Percentiles rank a stretch among this genome's conserved stretches.
These are phyloP conservation scores for Nidularia pulvinata DNA, from an alignment of 768 basidiomycete genomes.

Conservation along the genomic window DNA sequence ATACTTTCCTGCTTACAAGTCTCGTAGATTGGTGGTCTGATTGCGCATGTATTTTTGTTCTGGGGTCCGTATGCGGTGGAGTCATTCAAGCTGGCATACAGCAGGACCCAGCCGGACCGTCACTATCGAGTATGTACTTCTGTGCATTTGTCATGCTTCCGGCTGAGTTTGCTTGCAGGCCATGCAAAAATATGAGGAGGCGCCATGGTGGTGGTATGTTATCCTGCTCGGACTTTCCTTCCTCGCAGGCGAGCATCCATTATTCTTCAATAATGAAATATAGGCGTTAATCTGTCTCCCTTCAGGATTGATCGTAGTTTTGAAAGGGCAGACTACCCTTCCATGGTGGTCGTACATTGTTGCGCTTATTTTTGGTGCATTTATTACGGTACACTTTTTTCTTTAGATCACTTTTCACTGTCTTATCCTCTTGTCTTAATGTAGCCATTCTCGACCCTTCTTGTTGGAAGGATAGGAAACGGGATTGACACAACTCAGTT, in stretches of 20 bases:
- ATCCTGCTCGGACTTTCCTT: conserved; percentile 48
- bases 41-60: conserved; percentile 56
- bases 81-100: conserved; percentile 47
- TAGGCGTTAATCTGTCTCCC: not conserved
- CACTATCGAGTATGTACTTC: conserved; percentile 43
- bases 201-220: conserved; percentile 62
- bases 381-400: conserved; percentile 25
- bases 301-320: conserved; percentile 51
- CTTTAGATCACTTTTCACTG: too few species aligned
- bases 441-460: conserved; percentile 54
- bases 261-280: not conserved
- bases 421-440: too few species aligned
- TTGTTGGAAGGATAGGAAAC: conserved; percentile 60
- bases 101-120: conserved; percentile 49
- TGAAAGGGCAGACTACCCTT: conserved; percentile 60
- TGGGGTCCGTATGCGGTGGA: conserved; percentile 51
- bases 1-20: not conserved
- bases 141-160: not conserved
- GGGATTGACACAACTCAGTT: conserved; percentile 62
- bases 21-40: conserved; percentile 54
- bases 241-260: conserved; percentile 41
- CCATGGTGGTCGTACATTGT: conserved; percentile 65
- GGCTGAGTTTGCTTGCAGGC: conserved; percentile 21
- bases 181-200: conserved; percentile 61
- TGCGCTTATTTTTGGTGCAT: conserved; percentile 50